Conservation (phyloP, 371 early-diverging fungal species). For the Rhizopus microsporus region DNA sequence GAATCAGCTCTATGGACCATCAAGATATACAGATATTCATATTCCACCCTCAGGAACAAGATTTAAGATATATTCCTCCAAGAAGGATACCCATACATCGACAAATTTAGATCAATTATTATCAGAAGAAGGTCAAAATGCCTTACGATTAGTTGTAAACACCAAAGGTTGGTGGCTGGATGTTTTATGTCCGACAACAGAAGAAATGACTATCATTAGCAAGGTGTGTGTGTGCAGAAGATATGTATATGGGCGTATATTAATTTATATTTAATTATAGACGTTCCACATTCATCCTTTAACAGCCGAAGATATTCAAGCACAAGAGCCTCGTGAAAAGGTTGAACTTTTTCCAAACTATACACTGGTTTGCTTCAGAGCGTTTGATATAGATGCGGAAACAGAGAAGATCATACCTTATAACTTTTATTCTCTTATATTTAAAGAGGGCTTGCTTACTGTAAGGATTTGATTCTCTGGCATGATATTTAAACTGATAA, state of each 20-base stretch:
- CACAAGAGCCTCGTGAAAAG: conserved; percentile 75
- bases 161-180: conserved; percentile 86
- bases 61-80: conserved; percentile 31
- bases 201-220: conserved; percentile 77
- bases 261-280: conserved; percentile 12
- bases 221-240: conserved; percentile 38
- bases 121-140: conserved; percentile 31
- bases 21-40: neutral
- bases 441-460: conserved; percentile 60
- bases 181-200: conserved; percentile 72
- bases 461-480: conserved; percentile 30
- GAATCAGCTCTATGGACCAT: conserved; percentile 23
- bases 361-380: conserved; percentile 68
- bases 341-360: conserved; percentile 73
- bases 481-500: neutral
- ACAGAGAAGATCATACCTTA: conserved; percentile 56
- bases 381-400: conserved; percentile 65
- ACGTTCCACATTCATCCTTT: conserved; percentile 72
- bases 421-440: conserved; percentile 82
- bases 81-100: neutral
- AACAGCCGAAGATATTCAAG: conserved; percentile 73
- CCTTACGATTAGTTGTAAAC: conserved; percentile 47
- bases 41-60: conserved; percentile 13
- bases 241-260: neutral
- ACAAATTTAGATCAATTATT: conserved; percentile 24